phyloP scores from a whole-genome alignment of 441 rosid genomes.

The Populus tomentosa region DNA sequence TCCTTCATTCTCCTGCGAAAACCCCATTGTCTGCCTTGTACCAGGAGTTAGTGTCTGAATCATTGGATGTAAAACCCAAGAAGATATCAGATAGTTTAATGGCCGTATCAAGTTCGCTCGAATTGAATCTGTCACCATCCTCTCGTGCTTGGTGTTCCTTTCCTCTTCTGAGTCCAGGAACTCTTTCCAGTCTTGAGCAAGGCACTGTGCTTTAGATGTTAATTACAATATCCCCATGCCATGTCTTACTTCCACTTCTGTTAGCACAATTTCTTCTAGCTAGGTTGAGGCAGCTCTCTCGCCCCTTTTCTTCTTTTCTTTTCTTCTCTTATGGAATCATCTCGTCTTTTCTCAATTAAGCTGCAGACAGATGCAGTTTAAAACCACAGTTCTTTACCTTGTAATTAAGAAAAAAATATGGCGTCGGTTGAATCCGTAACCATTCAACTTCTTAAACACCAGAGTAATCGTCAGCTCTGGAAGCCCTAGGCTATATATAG shows the following conservation, averaged over 20 bases:
- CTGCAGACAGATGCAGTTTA: not conserved
- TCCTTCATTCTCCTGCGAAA: slow-evolving; percentile 9
- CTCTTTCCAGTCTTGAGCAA: slow-evolving; percentile 43
- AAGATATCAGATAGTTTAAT: slow-evolving; percentile 16
- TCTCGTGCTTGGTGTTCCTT: slow-evolving; percentile 47
- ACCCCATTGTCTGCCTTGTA: slow-evolving; percentile 26
- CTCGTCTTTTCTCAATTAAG: not conserved
- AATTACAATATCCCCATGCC: not conserved
- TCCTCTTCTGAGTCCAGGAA: slow-evolving; percentile 59
- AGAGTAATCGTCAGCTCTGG: not conserved
- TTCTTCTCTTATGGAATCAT: not conserved
- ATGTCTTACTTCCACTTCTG: not conserved
- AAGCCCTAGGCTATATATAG: not conserved
- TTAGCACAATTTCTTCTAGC: not conserved
- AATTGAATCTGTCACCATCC: slow-evolving; percentile 42
- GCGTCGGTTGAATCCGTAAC: not conserved
- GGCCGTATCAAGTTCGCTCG: slow-evolving; percentile 23
- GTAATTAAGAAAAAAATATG: no score
- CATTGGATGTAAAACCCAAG: slow-evolving; percentile 17
- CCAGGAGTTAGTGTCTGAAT: slow-evolving; percentile 28
- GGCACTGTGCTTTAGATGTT: slow-evolving; percentile 25
- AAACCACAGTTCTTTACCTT: not conserved
- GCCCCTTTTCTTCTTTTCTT: not conserved
- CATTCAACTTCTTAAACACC: not conserved
- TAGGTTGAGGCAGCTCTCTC: not conserved